Conservation (phyloP, 2,329 filamentous ascomycete genomes). For the Elsinoe batatas region DNA sequence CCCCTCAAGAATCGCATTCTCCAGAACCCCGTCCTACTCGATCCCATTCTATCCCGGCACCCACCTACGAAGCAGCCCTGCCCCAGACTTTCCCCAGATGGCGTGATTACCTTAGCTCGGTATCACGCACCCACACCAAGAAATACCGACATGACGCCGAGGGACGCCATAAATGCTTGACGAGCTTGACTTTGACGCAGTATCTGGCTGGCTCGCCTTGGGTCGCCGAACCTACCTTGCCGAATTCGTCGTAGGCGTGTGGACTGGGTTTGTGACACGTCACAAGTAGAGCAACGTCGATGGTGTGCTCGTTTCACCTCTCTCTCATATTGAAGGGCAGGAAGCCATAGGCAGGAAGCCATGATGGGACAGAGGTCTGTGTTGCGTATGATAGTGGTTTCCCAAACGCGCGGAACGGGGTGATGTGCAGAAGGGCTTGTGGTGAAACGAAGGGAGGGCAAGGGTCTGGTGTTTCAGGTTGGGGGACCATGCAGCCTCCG, state of each 20-base stretch:
- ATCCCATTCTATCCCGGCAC: neutral
- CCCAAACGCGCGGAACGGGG: neutral
- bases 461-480: neutral
- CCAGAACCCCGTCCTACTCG: too few relatives aligned
- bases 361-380: neutral
- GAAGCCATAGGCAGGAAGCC: neutral
- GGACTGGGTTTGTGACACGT: too few relatives aligned
- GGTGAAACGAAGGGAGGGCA: neutral
- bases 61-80: neutral
- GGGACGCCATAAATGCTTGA: neutral
- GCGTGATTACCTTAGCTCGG: neutral
- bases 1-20: too few relatives aligned
- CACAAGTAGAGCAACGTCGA: neutral
- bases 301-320: neutral
- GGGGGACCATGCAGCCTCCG: too few relatives aligned
- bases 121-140: neutral
- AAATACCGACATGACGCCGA: neutral
- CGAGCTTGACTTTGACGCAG: neutral
- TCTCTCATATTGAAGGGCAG: neutral
- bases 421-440: neutral
- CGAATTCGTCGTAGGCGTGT: too few relatives aligned
- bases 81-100: neutral
- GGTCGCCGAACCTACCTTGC: too few relatives aligned
- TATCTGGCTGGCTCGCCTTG: too few relatives aligned
- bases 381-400: neutral